These are phyloP conservation scores for Jatropha podagrica DNA, from an alignment of 441 rosid species.

Conservation along the genomic window DNA sequence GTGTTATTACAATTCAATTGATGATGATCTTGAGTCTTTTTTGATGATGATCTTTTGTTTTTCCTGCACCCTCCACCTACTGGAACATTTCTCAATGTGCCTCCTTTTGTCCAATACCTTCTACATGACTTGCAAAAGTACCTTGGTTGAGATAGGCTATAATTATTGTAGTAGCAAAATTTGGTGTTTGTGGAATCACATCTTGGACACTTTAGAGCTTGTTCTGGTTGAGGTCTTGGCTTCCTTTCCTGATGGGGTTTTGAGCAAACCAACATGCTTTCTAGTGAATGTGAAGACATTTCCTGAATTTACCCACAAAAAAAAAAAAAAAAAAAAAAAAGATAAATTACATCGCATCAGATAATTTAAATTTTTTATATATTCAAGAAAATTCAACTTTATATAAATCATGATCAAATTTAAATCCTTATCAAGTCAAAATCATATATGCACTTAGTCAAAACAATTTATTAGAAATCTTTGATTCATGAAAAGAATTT, in stretches of 20 bases:
- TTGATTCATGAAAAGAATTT: no score
- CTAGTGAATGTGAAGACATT: slow-evolving; percentile 45
- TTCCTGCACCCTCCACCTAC: slow-evolving; percentile 92
- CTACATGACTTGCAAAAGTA: slow-evolving; percentile 94
- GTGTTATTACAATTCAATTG: slow-evolving; percentile 24
- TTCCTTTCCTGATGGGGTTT: slow-evolving; percentile 54
- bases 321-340: no score
- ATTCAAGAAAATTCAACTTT: no score
- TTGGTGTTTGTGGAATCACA: slow-evolving; percentile 93
- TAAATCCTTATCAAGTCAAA: background rate
- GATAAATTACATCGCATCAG: no score
- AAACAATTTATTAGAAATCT: no score
- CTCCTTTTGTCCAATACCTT: slow-evolving; percentile 96
- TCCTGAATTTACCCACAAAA: slow-evolving; percentile 30
- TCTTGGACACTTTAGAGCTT: slow-evolving; percentile 76
- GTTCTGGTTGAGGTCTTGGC: slow-evolving; percentile 70
- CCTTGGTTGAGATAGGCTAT: slow-evolving; percentile 90
- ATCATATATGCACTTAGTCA: no score
- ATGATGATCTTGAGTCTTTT: slow-evolving; percentile 43
- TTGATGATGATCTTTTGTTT: slow-evolving; percentile 59
- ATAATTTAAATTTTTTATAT: no score
- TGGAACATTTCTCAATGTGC: slow-evolving; percentile 84
- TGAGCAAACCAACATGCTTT: slow-evolving; percentile 50
- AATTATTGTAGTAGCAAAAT: slow-evolving; percentile 96
- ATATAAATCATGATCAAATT: no score